A percentile compares a stretch with the other conserved stretches of the same genome.
phyloP scores from a whole-genome alignment of 768 basidiomycete species.

The Sporobolomyces roseus region DNA sequence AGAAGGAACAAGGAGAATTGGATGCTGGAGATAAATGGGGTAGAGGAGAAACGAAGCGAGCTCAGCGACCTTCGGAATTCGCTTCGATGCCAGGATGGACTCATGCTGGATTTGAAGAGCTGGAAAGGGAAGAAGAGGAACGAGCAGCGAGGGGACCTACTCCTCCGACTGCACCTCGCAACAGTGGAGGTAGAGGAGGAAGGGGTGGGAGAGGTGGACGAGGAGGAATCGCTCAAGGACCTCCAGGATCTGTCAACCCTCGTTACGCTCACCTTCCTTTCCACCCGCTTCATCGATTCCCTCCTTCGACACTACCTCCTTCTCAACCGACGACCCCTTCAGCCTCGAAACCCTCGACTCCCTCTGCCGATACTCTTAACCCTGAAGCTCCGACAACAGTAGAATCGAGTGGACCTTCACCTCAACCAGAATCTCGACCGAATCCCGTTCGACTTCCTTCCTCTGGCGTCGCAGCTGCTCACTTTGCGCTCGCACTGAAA shows the following conservation, averaged over 20 bases:
- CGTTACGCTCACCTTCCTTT: conserved; percentile 36
- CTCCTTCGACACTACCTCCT: background rate
- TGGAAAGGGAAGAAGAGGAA: conserved; percentile 69
- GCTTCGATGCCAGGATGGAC: conserved; percentile 63
- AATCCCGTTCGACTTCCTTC: conserved; percentile 16
- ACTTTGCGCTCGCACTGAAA: conserved; percentile 20
- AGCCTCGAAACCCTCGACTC: background rate
- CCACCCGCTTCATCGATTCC: conserved; percentile 40
- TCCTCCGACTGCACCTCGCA: background rate
- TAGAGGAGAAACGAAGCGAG: conserved; percentile 29
- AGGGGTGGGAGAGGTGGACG: background rate
- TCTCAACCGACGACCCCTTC: background rate
- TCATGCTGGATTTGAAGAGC: conserved; percentile 84
- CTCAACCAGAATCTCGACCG: background rate
- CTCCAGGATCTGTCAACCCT: conserved; percentile 36
- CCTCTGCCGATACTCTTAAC: background rate
- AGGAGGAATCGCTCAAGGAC: conserved; percentile 1
- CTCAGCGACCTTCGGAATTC: conserved; percentile 54
- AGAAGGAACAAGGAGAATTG: conserved; percentile 44
- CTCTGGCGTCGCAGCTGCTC: conserved; percentile 8
- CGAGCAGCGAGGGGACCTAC: conserved; percentile 49
- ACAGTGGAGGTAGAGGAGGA: conserved; percentile 1
- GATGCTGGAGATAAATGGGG: conserved; percentile 29
- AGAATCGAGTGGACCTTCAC: background rate
- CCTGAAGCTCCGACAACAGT: background rate